Conservation (phyloP, 2,329 filamentous ascomycete species). For the Colletotrichum tanaceti region DNA sequence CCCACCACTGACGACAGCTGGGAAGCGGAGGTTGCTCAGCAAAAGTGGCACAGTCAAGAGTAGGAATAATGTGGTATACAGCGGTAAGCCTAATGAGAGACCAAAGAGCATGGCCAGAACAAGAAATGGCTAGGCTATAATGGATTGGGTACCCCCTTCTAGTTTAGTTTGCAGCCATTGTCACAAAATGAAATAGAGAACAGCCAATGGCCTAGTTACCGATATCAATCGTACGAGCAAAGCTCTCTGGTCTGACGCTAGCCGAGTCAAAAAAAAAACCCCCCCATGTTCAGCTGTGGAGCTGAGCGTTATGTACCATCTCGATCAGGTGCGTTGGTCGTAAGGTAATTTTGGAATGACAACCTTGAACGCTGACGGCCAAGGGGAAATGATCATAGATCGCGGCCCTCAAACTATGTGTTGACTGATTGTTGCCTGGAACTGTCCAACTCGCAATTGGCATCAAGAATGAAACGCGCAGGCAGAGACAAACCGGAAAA, state of each 20-base stretch:
- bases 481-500: not conserved
- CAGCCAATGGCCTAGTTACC: too few species aligned
- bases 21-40: slow-evolving; percentile 42
- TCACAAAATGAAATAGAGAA: not conserved
- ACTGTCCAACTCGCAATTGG: too few species aligned
- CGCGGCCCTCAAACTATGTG: not conserved
- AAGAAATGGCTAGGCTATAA: slow-evolving; percentile 12
- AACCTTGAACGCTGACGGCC: not conserved
- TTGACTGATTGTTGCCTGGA: too few species aligned
- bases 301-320: not conserved
- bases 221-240: not conserved
- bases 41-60: slow-evolving; percentile 45
- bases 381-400: not conserved
- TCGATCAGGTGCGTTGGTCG: not conserved
- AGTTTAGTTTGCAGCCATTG: not conserved
- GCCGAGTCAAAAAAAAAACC: too few species aligned
- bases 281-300: too few species aligned
- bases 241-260: not conserved
- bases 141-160: not conserved
- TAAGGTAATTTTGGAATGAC: too few species aligned
- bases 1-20: slow-evolving; percentile 44
- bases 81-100: slow-evolving; percentile 22
- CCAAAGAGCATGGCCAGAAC: not conserved
- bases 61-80: slow-evolving; percentile 41
- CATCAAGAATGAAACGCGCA: too few species aligned